phyloP scores from a whole-genome alignment of 768 basidiomycete species.

The Naematelia encephala region DNA sequence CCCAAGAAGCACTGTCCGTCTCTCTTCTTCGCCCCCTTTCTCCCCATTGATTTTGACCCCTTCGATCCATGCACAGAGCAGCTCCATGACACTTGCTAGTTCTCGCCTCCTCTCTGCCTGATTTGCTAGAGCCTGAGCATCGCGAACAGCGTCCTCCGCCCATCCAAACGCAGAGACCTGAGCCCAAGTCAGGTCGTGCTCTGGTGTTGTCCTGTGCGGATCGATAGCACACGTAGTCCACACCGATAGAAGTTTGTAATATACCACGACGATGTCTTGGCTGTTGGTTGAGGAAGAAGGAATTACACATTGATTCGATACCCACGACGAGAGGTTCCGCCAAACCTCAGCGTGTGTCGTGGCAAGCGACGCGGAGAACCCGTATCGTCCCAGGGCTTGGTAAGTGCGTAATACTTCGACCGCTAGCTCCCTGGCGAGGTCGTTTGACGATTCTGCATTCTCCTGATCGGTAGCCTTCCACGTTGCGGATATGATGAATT shows the following conservation, averaged over 20 bases:
- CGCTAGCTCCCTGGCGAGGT: too few species aligned
- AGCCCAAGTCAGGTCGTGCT: slow-evolving; percentile 86
- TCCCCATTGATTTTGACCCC: slow-evolving; percentile 71
- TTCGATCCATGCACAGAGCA: slow-evolving; percentile 66
- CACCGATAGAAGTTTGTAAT: slow-evolving; percentile 61
- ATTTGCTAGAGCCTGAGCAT: not conserved
- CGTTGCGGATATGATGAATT: slow-evolving; percentile 66
- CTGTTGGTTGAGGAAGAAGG: not conserved
- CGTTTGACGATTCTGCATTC: slow-evolving; percentile 1
- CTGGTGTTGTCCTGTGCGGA: slow-evolving; percentile 80
- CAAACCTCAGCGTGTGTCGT: slow-evolving; percentile 63
- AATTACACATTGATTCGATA: slow-evolving; percentile 4
- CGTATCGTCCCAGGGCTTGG: slow-evolving; percentile 67
- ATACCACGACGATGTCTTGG: slow-evolving; percentile 51
- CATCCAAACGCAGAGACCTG: slow-evolving; percentile 77
- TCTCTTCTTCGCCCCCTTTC: slow-evolving; percentile 65
- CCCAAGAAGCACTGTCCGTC: slow-evolving; percentile 35
- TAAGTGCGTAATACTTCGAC: slow-evolving; percentile 63
- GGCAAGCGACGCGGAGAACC: slow-evolving; percentile 68
- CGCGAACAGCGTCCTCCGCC: slow-evolving; percentile 55
- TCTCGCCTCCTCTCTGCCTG: not conserved
- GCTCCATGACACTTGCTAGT: slow-evolving; percentile 22
- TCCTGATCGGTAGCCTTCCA: slow-evolving; percentile 29
- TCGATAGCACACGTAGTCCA: slow-evolving; percentile 86
- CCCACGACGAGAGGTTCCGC: slow-evolving; percentile 52